These are phyloP conservation scores for Pugionium cornutum DNA, from an alignment of 345 rosid species.

Conservation along the genomic window DNA sequence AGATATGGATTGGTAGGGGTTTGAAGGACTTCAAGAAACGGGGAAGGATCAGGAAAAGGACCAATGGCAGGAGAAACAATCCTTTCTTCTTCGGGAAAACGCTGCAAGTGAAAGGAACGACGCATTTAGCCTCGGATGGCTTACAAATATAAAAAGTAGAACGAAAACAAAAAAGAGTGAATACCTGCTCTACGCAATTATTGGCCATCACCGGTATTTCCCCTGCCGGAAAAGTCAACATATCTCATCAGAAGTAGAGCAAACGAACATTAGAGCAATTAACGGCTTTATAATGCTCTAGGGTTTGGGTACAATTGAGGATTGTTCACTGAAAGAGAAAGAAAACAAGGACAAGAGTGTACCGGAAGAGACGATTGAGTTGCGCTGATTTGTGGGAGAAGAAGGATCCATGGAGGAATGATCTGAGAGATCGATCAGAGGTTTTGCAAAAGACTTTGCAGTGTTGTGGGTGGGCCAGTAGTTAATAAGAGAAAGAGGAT, in stretches of 20 bases:
- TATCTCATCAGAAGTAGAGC: not conserved
- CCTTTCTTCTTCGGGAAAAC: slow-evolving; percentile 56
- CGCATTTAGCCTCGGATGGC: slow-evolving; percentile 14
- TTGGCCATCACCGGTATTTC: slow-evolving; percentile 44
- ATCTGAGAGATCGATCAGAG: slow-evolving; percentile 33
- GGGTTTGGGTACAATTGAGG: slow-evolving; percentile 28
- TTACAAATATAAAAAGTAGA: not conserved
- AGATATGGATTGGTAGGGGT: slow-evolving; percentile 37
- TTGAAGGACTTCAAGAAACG: slow-evolving; percentile 35
- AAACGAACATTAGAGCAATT: slow-evolving; percentile 21
- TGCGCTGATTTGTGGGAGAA: slow-evolving; percentile 36
- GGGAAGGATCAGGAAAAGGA: slow-evolving; percentile 40
- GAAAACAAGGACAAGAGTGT: slow-evolving; percentile 9
- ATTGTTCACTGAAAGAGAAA: slow-evolving; percentile 1
- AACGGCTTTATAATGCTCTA: slow-evolving; percentile 28
- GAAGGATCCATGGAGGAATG: slow-evolving; percentile 37
- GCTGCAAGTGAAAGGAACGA: slow-evolving; percentile 44
- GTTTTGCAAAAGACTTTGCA: slow-evolving; percentile 20
- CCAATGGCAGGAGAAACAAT: slow-evolving; percentile 52
- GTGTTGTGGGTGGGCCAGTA: slow-evolving; percentile 23
- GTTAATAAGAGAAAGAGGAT: not conserved
- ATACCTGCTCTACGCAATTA: slow-evolving; percentile 50
- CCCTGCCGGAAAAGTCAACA: slow-evolving; percentile 45
- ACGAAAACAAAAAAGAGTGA: not conserved
- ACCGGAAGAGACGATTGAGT: slow-evolving; percentile 46